Evolutionary conservation across 2,329 filamentous ascomycete genomes (phyloP), one percentile per base, ranked within the genome.

Genomic region (Colletotrichum costaricense): DNA sequence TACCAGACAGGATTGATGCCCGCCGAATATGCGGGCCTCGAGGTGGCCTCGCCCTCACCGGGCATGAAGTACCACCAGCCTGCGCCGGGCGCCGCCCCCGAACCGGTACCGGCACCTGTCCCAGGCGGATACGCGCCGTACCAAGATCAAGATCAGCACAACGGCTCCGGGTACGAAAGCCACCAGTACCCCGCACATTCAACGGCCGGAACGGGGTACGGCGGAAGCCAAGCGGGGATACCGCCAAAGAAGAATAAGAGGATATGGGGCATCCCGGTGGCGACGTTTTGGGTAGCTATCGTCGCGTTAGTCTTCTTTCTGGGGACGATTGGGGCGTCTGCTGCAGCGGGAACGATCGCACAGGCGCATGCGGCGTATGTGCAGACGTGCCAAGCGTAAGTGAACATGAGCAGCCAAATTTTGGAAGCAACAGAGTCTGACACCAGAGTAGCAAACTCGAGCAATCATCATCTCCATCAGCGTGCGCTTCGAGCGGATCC

Each of bases 41-140:
- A 69, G 59, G 67, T 65, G 59, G 59, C 60, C 60, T 55, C 69
- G 19, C 19, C 42, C 19, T 84, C 80, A 5, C 80, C 82, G 0
- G 84, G 84, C 3, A 80, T 81, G 19, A 83, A 80, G 74, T 83
- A 86, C 62, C 79, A 77, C 75, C 84, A 86, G 4, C 83, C 84
- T 1, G 81, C 79, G 55, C 84, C 67, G 9, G 83, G 84, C 72
- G 82, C 42, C 3, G 42, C 42, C 8, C 42, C 19, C 6, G 38
- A 49, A 19, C 16, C 42, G 7, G 16, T n/a, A 49, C 42, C 38
- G 38, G 38, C 38, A 42, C 38, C 14, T 3, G 79, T 76, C 73
- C 84, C 58, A 24, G n/a, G 38, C 12, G 42, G 63, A 42, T 63
- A 72, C 42, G 54, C 35, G 38, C 65, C 65, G 33, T 63, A 68